phyloP scores from a whole-genome alignment of 805 yeast genomes.

The Saturnispora gosingensis region DNA sequence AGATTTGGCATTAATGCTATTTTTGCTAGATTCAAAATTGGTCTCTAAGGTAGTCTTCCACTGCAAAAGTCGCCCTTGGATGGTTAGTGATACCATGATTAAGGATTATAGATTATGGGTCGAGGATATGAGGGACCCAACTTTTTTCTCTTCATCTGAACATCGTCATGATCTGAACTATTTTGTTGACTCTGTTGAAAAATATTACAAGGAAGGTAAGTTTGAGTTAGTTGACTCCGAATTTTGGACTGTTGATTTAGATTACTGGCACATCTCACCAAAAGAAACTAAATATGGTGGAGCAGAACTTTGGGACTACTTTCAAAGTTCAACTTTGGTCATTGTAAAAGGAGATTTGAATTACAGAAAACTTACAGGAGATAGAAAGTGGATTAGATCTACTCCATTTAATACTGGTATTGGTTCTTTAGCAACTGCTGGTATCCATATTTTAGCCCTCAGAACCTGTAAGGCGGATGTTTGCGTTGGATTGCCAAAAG shows the following conservation, averaged over 20 bases:
- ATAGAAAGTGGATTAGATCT: conserved; percentile 76
- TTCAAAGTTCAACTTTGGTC: conserved; percentile 57
- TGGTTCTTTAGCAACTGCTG: conserved; percentile 53
- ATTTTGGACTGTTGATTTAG: conserved; percentile 80
- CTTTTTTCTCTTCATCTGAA: conserved; percentile 37
- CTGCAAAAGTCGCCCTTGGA: conserved; percentile 91
- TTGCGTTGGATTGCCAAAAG: conserved; percentile 71
- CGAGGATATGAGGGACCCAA: conserved; percentile 42
- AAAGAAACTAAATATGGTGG: conserved; percentile 49
- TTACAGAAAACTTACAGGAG: conserved; percentile 90
- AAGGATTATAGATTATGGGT: conserved; percentile 61
- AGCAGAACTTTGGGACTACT: conserved; percentile 47
- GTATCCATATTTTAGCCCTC: conserved; percentile 60
- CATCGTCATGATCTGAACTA: conserved; percentile 38
- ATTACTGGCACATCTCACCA: conserved; percentile 62
- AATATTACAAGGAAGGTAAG: conserved; percentile 37
- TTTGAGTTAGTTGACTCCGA: conserved; percentile 48
- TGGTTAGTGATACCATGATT: conserved; percentile 91
- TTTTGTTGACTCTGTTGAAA: conserved; percentile 37
- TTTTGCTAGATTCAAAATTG: conserved; percentile 62
- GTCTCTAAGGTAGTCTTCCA: conserved; percentile 63
- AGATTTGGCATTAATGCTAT: conserved; percentile 60
- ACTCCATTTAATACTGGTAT: conserved; percentile 68
- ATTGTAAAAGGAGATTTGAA: conserved; percentile 94
- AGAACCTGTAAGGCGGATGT: conserved; percentile 97